Conservation (phyloP, 257 asterid species). For the Solanum peruvianum region DNA sequence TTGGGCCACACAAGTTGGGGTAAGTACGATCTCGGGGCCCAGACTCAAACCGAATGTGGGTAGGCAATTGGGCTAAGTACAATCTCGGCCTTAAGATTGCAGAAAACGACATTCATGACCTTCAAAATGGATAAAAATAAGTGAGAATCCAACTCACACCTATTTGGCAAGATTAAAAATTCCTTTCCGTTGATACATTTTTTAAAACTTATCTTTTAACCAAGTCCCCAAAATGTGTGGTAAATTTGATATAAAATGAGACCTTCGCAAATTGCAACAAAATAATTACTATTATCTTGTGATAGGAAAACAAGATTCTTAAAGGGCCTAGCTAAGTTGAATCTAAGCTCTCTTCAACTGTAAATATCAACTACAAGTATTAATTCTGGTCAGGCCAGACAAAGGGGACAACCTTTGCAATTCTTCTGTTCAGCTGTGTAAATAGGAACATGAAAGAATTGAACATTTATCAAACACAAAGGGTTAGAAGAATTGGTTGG, state of each 20-base stretch:
- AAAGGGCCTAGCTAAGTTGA: neutral
- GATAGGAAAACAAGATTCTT: neutral
- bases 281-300: neutral
- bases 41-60: neutral
- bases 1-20: neutral
- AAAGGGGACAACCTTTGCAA: neutral
- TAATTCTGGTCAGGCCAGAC: neutral
- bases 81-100: neutral
- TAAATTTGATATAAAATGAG: neutral
- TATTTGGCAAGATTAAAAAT: neutral
- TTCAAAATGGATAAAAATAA: neutral
- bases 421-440: neutral
- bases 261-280: neutral
- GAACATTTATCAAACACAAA: neutral
- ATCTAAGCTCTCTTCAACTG: neutral
- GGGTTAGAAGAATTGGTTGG: neutral
- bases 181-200: neutral
- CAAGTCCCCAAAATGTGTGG: neutral
- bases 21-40: neutral
- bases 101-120: neutral
- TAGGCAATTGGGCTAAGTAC: neutral
- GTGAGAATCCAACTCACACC: neutral
- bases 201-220: neutral
- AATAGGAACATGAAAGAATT: neutral
- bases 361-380: neutral